phyloP scores from a whole-genome alignment of 352 stramenopile species.

The Phytopythium helicoides region DNA sequence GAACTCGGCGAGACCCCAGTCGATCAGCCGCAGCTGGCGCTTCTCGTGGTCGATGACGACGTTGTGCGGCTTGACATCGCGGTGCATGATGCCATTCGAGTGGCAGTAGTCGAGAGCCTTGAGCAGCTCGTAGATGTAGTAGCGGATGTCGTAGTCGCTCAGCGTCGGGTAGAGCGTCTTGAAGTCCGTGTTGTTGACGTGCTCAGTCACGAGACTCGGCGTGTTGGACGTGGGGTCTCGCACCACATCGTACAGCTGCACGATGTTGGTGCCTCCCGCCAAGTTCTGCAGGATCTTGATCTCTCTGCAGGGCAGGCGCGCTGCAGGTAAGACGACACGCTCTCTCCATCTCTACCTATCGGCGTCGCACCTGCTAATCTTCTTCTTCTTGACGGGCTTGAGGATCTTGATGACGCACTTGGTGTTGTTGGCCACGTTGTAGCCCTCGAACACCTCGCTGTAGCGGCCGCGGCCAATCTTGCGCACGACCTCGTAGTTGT shows the following conservation, averaged over 20 bases:
- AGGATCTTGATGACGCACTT: conserved; percentile 99
- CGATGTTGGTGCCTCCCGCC: conserved; percentile 97
- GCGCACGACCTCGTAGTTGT: conserved; percentile 99
- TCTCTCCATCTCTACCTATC: neutral
- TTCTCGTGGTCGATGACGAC: conserved; percentile 99
- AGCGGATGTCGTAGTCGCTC: conserved; percentile 98
- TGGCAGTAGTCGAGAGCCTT: conserved; percentile 99
- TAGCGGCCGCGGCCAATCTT: conserved; percentile 99
- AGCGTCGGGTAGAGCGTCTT: conserved; percentile 99
- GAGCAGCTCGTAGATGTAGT: conserved; percentile 98
- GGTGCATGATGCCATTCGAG: conserved; percentile 99
- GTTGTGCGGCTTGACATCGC: conserved; percentile 99
- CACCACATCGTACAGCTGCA: conserved; percentile 98
- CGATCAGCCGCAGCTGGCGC: conserved; percentile 97
- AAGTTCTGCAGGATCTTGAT: conserved; percentile 99
- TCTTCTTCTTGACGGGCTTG: conserved; percentile 99
- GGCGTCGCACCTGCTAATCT: conserved; percentile 93
- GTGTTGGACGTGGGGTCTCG: conserved; percentile 98
- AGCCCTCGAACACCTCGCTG: conserved; percentile 97
- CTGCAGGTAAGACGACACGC: neutral
- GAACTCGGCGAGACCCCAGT: conserved; percentile 99
- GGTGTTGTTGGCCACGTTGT: conserved; percentile 95
- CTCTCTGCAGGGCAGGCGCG: conserved; percentile 46
- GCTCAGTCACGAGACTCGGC: conserved; percentile 97
- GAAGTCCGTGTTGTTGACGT: conserved; percentile 99